Evolutionary conservation across 352 stramenopile genomes (phyloP).

Genomic region (Globisporangium nunn): DNA sequence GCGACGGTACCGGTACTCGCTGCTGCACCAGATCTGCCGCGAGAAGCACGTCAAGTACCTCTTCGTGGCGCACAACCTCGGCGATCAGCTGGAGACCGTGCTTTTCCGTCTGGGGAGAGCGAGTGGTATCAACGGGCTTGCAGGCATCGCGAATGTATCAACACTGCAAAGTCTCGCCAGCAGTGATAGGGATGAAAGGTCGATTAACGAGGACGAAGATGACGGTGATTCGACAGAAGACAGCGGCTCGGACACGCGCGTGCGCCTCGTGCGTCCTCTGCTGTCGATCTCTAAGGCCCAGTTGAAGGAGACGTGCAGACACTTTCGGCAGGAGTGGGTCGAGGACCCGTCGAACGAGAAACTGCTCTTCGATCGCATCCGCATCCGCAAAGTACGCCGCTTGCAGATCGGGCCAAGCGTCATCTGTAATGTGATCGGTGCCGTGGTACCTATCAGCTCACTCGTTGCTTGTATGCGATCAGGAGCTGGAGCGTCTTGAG

Average conservation of each 20-base stretch:
- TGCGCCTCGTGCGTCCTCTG: conserved; percentile 52
- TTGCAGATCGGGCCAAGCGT: neutral
- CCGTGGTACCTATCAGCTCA: neutral
- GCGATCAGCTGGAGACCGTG: conserved; percentile 76
- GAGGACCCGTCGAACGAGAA: conserved; percentile 82
- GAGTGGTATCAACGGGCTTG: conserved; percentile 71
- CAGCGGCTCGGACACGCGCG: neutral
- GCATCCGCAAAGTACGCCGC: conserved; percentile 65
- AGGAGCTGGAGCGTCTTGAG: conserved; percentile 50
- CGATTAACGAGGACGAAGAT: neutral
- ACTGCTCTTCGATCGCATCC: conserved; percentile 68
- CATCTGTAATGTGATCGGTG: neutral
- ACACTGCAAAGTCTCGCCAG: conserved; percentile 14
- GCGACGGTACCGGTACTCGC: conserved; percentile 55
- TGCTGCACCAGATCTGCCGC: conserved; percentile 44
- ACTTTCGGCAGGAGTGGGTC: conserved; percentile 69
- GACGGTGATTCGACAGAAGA: neutral
- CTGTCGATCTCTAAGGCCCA: conserved; percentile 48
- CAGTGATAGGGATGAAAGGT: conserved; percentile 1
- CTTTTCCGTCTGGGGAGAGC: conserved; percentile 70
- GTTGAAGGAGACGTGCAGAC: conserved; percentile 60
- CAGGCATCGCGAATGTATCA: conserved; percentile 42
- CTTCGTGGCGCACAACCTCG: conserved; percentile 74
- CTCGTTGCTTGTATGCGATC: neutral
- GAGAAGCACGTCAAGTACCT: conserved; percentile 51